A percentile compares a stretch with the other conserved stretches of the same genome.
phyloP scores from a whole-genome alignment of 1,284 basidiomycete genomes.

The Vanrija humicola region DNA sequence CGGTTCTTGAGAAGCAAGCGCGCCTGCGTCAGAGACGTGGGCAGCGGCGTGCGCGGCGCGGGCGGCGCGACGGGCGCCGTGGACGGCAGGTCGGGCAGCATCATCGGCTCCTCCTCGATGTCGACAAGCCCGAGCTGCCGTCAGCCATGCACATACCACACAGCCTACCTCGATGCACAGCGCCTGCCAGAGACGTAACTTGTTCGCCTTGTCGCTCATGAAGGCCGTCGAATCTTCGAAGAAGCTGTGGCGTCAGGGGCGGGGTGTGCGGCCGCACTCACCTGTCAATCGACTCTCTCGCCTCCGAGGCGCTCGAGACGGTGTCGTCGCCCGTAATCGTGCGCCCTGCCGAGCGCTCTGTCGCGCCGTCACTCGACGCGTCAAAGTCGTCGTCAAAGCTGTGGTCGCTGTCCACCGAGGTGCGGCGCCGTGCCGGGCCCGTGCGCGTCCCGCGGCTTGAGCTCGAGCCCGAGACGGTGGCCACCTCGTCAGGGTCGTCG shows the following conservation, averaged over 20 bases:
- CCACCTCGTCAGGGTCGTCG: too few relatives aligned
- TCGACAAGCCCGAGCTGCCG: conserved; percentile 27
- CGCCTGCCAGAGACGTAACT: conserved; percentile 43
- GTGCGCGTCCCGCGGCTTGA: too few relatives aligned
- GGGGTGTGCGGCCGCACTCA: neutral
- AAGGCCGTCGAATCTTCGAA: conserved; percentile 13
- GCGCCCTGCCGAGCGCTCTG: neutral
- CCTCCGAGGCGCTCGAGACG: conserved; percentile 7
- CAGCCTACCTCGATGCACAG: conserved; percentile 42
- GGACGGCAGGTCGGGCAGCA: conserved; percentile 11
- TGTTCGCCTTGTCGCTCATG: conserved; percentile 31
- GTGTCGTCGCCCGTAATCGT: neutral
- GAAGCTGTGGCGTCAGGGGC: conserved; percentile 9
- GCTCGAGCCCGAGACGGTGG: too few relatives aligned
- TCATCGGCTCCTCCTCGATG: conserved; percentile 9
- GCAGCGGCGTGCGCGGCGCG: conserved; percentile 18
- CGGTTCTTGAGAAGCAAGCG: conserved; percentile 24
- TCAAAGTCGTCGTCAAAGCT: neutral
- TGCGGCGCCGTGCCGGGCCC: too few relatives aligned
- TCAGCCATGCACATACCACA: neutral
- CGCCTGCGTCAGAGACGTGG: conserved; percentile 30
- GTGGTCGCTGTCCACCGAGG: too few relatives aligned
- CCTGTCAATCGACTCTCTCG: conserved; percentile 7
- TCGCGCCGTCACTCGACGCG: neutral
- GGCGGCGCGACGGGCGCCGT: neutral